These are phyloP conservation scores for Stephanodiscus minutulus DNA, from an alignment of 108 stramenopile species.

Conservation along the genomic window DNA sequence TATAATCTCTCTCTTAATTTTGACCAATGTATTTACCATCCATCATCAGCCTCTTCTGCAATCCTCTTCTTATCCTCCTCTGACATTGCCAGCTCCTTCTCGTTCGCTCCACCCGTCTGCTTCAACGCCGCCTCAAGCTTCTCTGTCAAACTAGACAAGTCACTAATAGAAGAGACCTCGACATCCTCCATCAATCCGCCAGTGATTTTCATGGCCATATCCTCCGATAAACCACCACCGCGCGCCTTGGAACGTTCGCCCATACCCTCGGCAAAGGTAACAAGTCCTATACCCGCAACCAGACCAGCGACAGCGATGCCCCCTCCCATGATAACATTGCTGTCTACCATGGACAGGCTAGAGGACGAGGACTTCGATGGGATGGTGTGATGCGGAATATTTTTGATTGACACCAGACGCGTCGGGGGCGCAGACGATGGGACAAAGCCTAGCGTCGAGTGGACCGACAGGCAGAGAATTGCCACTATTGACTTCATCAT, in stretches of 20 bases:
- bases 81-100: slow-evolving; percentile 63
- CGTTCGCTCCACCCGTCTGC: slow-evolving; percentile 64
- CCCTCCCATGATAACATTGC: slow-evolving; percentile 57
- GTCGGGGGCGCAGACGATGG: slow-evolving; percentile 14
- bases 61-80: slow-evolving; percentile 83
- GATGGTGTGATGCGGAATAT: neutral
- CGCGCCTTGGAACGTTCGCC: slow-evolving; percentile 81
- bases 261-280: slow-evolving; percentile 77
- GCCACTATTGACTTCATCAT: slow-evolving; percentile 11
- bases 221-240: slow-evolving; percentile 77
- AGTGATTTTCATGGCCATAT: slow-evolving; percentile 69
- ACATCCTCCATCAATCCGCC: slow-evolving; percentile 86
- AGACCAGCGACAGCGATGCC: slow-evolving; percentile 77
- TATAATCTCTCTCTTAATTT: neutral
- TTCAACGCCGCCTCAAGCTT: slow-evolving; percentile 84
- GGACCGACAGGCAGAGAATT: slow-evolving; percentile 14
- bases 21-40: slow-evolving; percentile 57
- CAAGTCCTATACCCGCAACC: slow-evolving; percentile 69
- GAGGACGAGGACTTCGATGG: slow-evolving; percentile 10
- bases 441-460: slow-evolving; percentile 21
- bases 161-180: slow-evolving; percentile 75
- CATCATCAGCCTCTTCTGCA: slow-evolving; percentile 84
- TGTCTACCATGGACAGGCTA: slow-evolving; percentile 40
- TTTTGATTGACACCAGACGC: neutral
- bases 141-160: slow-evolving; percentile 73